Conservation (phyloP, 2,329 filamentous ascomycete genomes). For the Aureobasidium sp. region DNA sequence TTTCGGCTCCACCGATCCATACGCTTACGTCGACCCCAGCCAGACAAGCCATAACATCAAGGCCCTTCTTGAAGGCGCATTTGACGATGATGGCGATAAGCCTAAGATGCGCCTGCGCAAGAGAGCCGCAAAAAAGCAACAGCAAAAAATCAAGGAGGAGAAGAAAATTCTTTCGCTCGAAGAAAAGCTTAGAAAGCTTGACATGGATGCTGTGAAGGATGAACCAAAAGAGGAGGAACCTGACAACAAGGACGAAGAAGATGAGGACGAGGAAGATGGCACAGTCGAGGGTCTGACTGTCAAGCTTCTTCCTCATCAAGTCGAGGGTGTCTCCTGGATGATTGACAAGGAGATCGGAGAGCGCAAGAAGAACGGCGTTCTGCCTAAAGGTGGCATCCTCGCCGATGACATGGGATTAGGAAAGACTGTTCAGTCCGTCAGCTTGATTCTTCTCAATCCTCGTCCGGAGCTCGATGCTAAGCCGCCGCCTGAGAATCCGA, state of each 20-base stretch:
- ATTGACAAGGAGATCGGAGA: slow-evolving; percentile 80
- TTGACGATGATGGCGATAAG: slow-evolving; percentile 64
- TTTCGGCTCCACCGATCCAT: slow-evolving; percentile 49
- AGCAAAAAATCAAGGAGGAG: slow-evolving; percentile 23
- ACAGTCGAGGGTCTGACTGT: slow-evolving; percentile 76
- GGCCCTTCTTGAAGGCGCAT: slow-evolving; percentile 70
- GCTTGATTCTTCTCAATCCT: slow-evolving; percentile 76
- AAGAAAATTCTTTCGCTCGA: slow-evolving; percentile 35
- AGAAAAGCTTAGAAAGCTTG: slow-evolving; percentile 37
- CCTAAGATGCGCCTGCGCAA: slow-evolving; percentile 37
- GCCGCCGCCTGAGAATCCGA: slow-evolving; percentile 47
- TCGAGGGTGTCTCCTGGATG: slow-evolving; percentile 95
- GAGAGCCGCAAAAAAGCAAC: slow-evolving; percentile 34
- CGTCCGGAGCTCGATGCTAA: slow-evolving; percentile 45
- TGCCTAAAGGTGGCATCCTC: slow-evolving; percentile 88
- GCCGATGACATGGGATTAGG: slow-evolving; percentile 97
- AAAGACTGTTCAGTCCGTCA: slow-evolving; percentile 91
- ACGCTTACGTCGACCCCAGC: slow-evolving; percentile 59
- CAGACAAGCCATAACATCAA: slow-evolving; percentile 73
- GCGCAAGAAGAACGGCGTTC: slow-evolving; percentile 66
- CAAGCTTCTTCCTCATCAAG: slow-evolving; percentile 84
- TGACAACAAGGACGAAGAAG: slow-evolving; percentile 30
- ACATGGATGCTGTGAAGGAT: slow-evolving; percentile 44
- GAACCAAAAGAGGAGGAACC: slow-evolving; percentile 34
- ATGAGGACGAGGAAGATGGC: slow-evolving; percentile 50